Conservation (phyloP, 306 rosid species). For the Ochetophila trinervis region DNA sequence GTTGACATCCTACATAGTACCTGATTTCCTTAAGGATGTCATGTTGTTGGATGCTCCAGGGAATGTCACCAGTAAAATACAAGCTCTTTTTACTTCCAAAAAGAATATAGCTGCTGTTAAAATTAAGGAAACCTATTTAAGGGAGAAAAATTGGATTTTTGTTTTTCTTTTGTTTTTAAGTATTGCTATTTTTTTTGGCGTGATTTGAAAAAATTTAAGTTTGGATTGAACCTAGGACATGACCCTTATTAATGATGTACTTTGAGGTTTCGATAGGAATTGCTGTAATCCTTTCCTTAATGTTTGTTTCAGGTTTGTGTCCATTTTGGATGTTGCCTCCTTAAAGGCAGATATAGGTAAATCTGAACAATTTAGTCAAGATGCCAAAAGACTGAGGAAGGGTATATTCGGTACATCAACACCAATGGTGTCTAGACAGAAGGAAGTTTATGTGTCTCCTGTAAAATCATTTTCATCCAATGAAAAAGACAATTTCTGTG, state of each 20-base stretch:
- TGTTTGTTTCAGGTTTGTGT: constrained; percentile 69
- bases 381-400: constrained; percentile 41
- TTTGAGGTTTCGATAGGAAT: not conserved
- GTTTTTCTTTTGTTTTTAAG: too few relatives aligned
- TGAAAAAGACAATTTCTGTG: constrained; percentile 37
- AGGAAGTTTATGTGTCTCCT: constrained; percentile 37
- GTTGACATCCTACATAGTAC: not conserved
- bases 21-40: not conserved
- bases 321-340: constrained; percentile 87
- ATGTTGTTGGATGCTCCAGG: not conserved
- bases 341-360: constrained; percentile 65
- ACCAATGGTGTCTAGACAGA: constrained; percentile 68
- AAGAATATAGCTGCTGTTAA: too few relatives aligned
- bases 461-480: constrained; percentile 30
- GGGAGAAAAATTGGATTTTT: too few relatives aligned
- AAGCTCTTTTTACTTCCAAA: too few relatives aligned
- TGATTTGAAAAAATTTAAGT: too few relatives aligned
- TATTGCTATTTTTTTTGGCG: too few relatives aligned
- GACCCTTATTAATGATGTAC: not conserved
- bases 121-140: too few relatives aligned
- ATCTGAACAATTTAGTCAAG: constrained; percentile 35
- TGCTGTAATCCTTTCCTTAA: constrained; percentile 5
- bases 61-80: too few relatives aligned
- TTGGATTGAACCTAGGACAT: not conserved
- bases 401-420: constrained; percentile 65